Percentiles rank a stretch among this genome's conserved stretches.
Conservation (phyloP, 169 alveolate species). For the Eimeria acervulina region DNA sequence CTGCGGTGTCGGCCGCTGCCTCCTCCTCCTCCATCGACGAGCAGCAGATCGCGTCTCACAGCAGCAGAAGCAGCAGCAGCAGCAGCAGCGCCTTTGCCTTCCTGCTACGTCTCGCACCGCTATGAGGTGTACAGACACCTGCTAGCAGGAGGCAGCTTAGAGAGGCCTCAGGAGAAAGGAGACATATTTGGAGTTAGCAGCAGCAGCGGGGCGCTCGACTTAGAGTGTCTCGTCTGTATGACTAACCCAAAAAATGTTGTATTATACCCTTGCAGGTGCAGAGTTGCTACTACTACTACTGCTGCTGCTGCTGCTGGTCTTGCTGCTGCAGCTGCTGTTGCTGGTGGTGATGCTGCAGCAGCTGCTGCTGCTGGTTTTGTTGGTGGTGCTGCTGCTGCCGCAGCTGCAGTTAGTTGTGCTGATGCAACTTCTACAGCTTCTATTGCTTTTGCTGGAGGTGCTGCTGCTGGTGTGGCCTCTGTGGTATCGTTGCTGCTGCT, state of each 20-base stretch:
- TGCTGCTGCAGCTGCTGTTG: too few relatives aligned
- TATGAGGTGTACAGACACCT: conserved; percentile 29
- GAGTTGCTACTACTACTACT: conserved; percentile 16
- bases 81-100: neutral
- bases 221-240: conserved; percentile 86
- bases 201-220: conserved; percentile 60
- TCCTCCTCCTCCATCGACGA: conserved; percentile 24
- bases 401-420: neutral
- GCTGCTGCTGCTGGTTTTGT: too few relatives aligned
- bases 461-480: neutral
- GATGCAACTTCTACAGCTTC: neutral
- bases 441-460: neutral
- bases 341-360: too few relatives aligned
- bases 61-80: neutral
- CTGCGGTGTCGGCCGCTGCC: conserved; percentile 6
- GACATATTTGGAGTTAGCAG: conserved; percentile 19
- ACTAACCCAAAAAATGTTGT: conserved; percentile 84
- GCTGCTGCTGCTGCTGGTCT: neutral
- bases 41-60: neutral
- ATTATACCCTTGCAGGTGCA: conserved; percentile 82
- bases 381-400: neutral
- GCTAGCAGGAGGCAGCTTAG: conserved; percentile 14
- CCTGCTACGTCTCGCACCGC: neutral
- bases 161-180: neutral
- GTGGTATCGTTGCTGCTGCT: neutral